A percentile compares a stretch with the other conserved stretches of the same genome.
Evolutionary conservation across 129 eudicot genomes (phyloP).

Genomic region (Tagetes patula): DNA sequence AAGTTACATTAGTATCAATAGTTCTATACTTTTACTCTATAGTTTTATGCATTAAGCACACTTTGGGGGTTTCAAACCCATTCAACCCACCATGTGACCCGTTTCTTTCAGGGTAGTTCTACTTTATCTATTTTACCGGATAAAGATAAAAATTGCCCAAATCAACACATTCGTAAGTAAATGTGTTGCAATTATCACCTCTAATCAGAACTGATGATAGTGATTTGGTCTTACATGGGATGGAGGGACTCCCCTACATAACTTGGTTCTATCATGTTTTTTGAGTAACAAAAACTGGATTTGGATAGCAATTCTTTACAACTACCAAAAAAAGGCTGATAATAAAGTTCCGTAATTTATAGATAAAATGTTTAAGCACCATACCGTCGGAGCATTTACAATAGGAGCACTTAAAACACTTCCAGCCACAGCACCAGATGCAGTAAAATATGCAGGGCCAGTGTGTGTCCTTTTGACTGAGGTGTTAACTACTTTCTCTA

Average conservation of each 20-base stretch:
- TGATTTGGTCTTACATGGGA: not conserved
- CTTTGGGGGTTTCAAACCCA: not conserved
- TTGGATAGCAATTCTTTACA: conserved; percentile 15
- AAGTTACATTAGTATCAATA: no score
- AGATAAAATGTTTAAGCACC: not conserved
- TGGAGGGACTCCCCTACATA: not conserved
- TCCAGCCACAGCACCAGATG: conserved; percentile 36
- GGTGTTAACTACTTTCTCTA: conserved; percentile 14
- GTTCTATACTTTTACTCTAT: no score
- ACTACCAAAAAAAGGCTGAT: not conserved
- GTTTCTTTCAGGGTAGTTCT: not conserved
- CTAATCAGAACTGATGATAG: not conserved
- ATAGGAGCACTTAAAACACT: conserved; percentile 32
- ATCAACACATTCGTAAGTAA: not conserved
- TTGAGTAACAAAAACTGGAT: not conserved
- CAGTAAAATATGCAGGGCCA: conserved; percentile 31
- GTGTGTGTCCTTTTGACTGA: conserved; percentile 13
- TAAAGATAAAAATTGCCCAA: not conserved
- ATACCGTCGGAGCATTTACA: conserved; percentile 39
- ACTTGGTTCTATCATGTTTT: not conserved
- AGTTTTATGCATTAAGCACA: not conserved
- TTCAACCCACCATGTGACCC: not conserved
- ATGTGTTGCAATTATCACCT: not conserved
- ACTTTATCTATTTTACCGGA: not conserved
- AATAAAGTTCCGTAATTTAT: not conserved